Evolutionary conservation across 1,284 basidiomycete genomes (phyloP).

Genomic region (Albatrellus sp.): DNA sequence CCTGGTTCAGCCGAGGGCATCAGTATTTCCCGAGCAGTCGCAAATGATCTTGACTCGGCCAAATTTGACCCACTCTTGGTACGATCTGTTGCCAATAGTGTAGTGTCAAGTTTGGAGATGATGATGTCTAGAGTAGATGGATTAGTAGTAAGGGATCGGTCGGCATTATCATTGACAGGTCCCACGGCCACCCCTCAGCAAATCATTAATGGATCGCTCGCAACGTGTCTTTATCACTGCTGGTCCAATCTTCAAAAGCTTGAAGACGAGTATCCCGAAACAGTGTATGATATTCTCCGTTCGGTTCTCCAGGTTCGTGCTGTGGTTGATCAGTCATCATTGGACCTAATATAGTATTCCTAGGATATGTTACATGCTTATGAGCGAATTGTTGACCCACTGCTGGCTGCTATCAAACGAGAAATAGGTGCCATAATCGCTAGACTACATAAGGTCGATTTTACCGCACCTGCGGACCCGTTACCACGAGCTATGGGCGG

Average conservation of each 20-base stretch:
- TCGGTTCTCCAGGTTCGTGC: slow-evolving; percentile 44
- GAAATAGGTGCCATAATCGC: slow-evolving; percentile 71
- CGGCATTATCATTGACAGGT: slow-evolving; percentile 62
- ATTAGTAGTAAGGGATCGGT: slow-evolving; percentile 69
- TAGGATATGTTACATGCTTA: slow-evolving; percentile 53
- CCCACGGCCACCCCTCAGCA: slow-evolving; percentile 72
- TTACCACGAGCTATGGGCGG: slow-evolving; percentile 53
- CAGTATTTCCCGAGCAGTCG: slow-evolving; percentile 62
- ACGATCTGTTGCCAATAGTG: slow-evolving; percentile 65
- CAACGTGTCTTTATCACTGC: slow-evolving; percentile 70
- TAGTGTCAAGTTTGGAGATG: slow-evolving; percentile 51
- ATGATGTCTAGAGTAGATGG: slow-evolving; percentile 51
- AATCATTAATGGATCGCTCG: slow-evolving; percentile 61
- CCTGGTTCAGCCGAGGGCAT: slow-evolving; percentile 70
- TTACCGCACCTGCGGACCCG: slow-evolving; percentile 57
- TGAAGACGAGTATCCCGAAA: slow-evolving; percentile 57
- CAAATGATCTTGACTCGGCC: slow-evolving; percentile 87
- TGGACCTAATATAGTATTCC: not conserved
- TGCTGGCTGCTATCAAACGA: slow-evolving; percentile 64
- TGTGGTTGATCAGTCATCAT: not conserved
- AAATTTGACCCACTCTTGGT: slow-evolving; percentile 87
- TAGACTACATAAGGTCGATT: slow-evolving; percentile 69
- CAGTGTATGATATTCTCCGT: slow-evolving; percentile 45
- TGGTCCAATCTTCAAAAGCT: slow-evolving; percentile 61
- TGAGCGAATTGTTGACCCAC: slow-evolving; percentile 52